Evolutionary conservation across 2,329 filamentous ascomycete species (phyloP).

Genomic region (Phaeosphaeria sp.): DNA sequence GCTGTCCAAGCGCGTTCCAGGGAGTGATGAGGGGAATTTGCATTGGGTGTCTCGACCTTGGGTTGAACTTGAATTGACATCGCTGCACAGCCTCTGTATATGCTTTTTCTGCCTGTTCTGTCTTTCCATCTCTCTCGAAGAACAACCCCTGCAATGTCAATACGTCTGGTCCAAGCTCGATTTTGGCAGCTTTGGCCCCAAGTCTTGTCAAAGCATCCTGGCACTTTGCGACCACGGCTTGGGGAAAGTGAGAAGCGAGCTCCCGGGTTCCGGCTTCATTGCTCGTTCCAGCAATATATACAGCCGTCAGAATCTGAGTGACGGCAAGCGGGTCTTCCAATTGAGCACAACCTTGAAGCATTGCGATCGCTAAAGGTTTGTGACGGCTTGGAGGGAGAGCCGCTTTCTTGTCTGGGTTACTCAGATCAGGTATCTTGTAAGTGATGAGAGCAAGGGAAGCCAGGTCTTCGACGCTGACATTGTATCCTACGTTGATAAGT

Average conservation of each 20-base stretch:
- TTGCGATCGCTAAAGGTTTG: conserved; percentile 15
- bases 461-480: conserved; percentile 28
- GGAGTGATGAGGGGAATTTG: conserved; percentile 34
- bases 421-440: conserved; percentile 31
- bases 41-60: conserved; percentile 25
- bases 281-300: conserved; percentile 23
- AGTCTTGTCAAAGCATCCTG: conserved; percentile 27
- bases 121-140: conserved; percentile 33
- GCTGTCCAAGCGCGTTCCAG: conserved; percentile 41
- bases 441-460: conserved; percentile 33
- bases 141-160: conserved; percentile 40
- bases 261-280: conserved; percentile 13
- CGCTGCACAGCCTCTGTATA: conserved; percentile 32
- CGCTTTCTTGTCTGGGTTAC: conserved; percentile 21
- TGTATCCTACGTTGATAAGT: conserved; percentile 32
- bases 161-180: conserved; percentile 25
- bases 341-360: conserved; percentile 39
- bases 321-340: conserved; percentile 36
- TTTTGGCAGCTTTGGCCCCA: conserved; percentile 18
- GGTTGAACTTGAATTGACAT: conserved; percentile 18
- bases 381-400: conserved; percentile 34
- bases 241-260: conserved; percentile 24
- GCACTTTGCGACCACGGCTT: conserved; percentile 24
- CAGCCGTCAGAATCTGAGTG: conserved; percentile 35
- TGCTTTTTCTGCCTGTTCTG: conserved; percentile 20